phyloP scores from a whole-genome alignment of 352 stramenopile genomes.

The Halophytophthora batemanensis region DNA sequence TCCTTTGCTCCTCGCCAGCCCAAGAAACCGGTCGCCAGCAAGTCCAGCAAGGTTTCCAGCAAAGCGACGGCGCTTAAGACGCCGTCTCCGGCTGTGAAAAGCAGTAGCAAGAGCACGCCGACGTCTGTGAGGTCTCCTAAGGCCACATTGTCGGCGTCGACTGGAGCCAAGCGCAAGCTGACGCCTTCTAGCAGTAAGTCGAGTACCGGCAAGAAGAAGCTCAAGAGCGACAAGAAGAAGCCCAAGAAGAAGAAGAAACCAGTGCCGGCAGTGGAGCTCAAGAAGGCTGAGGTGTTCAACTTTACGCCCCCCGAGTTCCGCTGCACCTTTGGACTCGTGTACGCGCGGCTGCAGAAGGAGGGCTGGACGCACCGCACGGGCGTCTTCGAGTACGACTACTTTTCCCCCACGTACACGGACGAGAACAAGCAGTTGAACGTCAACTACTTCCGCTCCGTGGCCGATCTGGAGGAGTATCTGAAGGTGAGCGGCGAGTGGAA shows the following conservation, averaged over 20 bases:
- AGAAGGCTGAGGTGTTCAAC: conserved; percentile 31
- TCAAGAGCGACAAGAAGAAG: conserved; percentile 29
- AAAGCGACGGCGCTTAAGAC: conserved; percentile 47
- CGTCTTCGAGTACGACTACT: conserved; percentile 82
- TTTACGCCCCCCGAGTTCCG: conserved; percentile 61
- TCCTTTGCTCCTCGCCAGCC: conserved; percentile 35
- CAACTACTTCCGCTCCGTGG: conserved; percentile 69
- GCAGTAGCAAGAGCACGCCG: conserved; percentile 20
- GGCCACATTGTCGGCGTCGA: conserved; percentile 9
- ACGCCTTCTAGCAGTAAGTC: conserved; percentile 21
- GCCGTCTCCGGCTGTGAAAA: conserved; percentile 38
- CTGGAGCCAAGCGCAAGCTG: conserved; percentile 27
- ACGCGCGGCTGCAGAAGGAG: conserved; percentile 48
- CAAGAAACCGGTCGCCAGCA: conserved; percentile 23
- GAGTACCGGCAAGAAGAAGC: conserved; percentile 18
- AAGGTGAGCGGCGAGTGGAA: conserved; percentile 57
- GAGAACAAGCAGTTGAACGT: conserved; percentile 44
- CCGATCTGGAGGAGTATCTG: conserved; percentile 55
- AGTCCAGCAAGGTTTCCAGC: conserved; percentile 10
- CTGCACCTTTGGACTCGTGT: conserved; percentile 68
- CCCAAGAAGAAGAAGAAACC: conserved; percentile 30
- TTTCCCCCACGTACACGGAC: conserved; percentile 59
- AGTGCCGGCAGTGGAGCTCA: conserved; percentile 4
- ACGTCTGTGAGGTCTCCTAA: conserved; percentile 27
- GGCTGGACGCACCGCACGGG: conserved; percentile 60